Conservation (phyloP, 1,284 basidiomycete species). For the Malassezia equina region DNA sequence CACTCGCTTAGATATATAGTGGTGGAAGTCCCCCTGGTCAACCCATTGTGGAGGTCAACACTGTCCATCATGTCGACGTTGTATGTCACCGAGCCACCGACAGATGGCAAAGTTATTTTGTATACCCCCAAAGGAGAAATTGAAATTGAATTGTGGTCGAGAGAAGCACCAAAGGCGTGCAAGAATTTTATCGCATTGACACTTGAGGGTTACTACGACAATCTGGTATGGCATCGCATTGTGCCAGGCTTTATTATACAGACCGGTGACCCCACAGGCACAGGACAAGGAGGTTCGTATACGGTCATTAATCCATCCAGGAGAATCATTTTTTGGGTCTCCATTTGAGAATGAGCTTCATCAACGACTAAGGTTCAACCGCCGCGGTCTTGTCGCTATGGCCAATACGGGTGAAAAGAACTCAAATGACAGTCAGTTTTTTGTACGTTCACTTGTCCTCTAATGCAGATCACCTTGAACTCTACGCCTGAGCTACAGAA, state of each 20-base stretch:
- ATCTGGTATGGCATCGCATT: slow-evolving; percentile 80
- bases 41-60: background rate
- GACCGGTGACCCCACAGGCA: slow-evolving; percentile 87
- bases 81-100: slow-evolving; percentile 52
- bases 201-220: slow-evolving; percentile 94
- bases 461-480: slow-evolving; percentile 28
- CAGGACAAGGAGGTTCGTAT: slow-evolving; percentile 64
- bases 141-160: slow-evolving; percentile 80
- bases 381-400: slow-evolving; percentile 85
- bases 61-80: slow-evolving; percentile 24
- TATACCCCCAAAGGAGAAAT: slow-evolving; percentile 62
- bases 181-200: slow-evolving; percentile 81
- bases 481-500: slow-evolving; percentile 42
- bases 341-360: slow-evolving; percentile 90
- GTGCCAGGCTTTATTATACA: slow-evolving; percentile 83
- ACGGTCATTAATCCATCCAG: background rate
- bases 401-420: slow-evolving; percentile 66
- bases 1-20: no score
- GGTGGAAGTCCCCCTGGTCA: no score
- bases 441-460: slow-evolving; percentile 20
- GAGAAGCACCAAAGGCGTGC: slow-evolving; percentile 86
- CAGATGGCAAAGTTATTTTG: slow-evolving; percentile 73
- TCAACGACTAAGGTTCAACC: slow-evolving; percentile 66
- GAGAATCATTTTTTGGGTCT: slow-evolving; percentile 52
- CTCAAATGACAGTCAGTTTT: slow-evolving; percentile 49